Conservation (phyloP, 176 grass and related monocot species). For the Rhynchospora tenuis region DNA sequence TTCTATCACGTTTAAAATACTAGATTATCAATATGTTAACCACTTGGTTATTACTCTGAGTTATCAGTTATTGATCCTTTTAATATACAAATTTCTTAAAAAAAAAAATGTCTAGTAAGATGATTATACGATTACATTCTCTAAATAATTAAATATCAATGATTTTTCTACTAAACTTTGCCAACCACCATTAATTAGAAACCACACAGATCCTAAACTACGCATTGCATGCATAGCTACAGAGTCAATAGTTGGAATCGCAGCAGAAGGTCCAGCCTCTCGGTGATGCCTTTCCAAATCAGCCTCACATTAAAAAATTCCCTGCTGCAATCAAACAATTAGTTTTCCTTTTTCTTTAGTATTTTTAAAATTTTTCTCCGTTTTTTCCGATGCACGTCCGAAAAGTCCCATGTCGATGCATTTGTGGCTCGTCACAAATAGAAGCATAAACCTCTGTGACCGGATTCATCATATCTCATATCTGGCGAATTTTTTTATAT, state of each 20-base stretch:
- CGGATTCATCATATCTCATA: background rate
- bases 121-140: no score
- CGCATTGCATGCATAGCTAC: background rate
- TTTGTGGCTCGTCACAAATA: conserved; percentile 20
- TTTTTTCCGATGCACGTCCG: conserved; percentile 21
- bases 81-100: no score
- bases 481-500: background rate
- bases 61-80: no score
- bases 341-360: background rate
- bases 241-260: background rate
- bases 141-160: no score
- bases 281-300: conserved; percentile 22
- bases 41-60: no score
- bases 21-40: no score
- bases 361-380: background rate
- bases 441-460: background rate
- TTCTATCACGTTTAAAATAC: no score
- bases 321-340: background rate
- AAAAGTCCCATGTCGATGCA: conserved; percentile 8
- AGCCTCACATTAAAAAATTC: conserved; percentile 29
- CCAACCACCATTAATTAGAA: background rate
- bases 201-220: background rate
- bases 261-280: conserved; percentile 2
- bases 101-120: no score
- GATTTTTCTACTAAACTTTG: no score